Base-by-base conservation (phyloP, 1,139 yeast species). In the Candida sanyaensis region DNA sequence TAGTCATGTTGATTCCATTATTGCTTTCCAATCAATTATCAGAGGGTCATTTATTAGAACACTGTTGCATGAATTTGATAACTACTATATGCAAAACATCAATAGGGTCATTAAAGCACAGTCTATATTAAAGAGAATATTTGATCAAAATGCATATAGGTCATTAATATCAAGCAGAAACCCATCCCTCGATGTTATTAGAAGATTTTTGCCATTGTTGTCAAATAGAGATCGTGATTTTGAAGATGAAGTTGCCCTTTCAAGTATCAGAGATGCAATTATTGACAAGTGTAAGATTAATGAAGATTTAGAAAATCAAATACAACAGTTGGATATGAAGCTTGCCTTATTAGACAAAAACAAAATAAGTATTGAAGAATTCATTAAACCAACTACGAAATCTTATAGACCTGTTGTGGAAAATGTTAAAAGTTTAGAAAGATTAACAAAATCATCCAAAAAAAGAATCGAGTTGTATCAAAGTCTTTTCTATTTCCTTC, bases 301-400 rank as follows among this genome's bases (percentile, higher is more conserved):
- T 57, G 92, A 85, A 56, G 78, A 75, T 37, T 72, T 88, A 57
- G 96, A 89, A 61, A 79, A 78, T 43, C 86, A 84, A 52, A 82
- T 92, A 52, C 91, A 87, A 54, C 87, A 88, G 55, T 75, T 92
- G 56, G 97, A 92, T 60, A 79, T 88, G 56, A 91, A 89, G 59
- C 84, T 90, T 57, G 89, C 90, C 1, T 65, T 89, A 44, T 71
- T 90, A 44, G 88, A 86, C 53, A 88, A 86, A 61, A 88, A 89
- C 64, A 88, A 87, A 58, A 85, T 89, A 51, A 80, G 93, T 0
- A 67, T 90, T 32, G 96, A 89, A 56, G 96, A 89, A 54, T 75
- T 88, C 41, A 68, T 84, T 43, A 72, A 79, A 50, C 80, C 83
- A 52, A 80, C 82, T 56, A 80, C 78, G 54, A 32, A 42, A 26